phyloP scores from a whole-genome alignment of 140 eudicot genomes.

The Cichorium intybus region DNA sequence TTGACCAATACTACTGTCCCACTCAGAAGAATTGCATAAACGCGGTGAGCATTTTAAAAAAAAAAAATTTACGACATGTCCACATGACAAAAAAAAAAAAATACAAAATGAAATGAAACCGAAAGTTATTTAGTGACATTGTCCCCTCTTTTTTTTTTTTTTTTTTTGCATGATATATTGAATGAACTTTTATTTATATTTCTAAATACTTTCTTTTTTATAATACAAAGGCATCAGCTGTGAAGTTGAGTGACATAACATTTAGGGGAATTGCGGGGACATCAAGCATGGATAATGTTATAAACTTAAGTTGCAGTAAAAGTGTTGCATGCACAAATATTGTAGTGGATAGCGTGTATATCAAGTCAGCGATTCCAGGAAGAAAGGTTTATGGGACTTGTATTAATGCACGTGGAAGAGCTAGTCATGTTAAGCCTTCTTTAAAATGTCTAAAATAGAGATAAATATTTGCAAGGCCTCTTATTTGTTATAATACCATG shows the following conservation, averaged over 20 bases:
- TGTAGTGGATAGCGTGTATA: constrained; percentile 44
- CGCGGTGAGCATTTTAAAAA: constrained; percentile 31
- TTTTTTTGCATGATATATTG: neutral
- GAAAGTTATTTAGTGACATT: no score
- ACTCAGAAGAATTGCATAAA: constrained; percentile 30
- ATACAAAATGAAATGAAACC: no score
- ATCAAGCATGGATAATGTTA: constrained; percentile 55
- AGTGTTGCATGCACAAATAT: constrained; percentile 55
- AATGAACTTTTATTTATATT: neutral
- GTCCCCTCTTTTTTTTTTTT: neutral
- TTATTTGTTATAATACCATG: neutral
- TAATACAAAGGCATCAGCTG: constrained; percentile 41
- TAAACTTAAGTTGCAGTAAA: constrained; percentile 60
- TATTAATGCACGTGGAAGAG: constrained; percentile 63
- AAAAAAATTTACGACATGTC: neutral
- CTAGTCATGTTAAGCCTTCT: constrained; percentile 47
- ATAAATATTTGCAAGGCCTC: neutral
- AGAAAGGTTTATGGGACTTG: constrained; percentile 46
- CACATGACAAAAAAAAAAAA: no score
- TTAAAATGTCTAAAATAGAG: constrained; percentile 50
- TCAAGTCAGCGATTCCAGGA: constrained; percentile 45
- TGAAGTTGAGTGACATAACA: constrained; percentile 53
- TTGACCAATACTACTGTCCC: constrained; percentile 74
- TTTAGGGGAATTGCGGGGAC: constrained; percentile 57
- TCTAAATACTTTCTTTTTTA: no score